These are phyloP conservation scores for Misopates orontium DNA, from an alignment of 257 asterid genomes.

Conservation along the genomic window DNA sequence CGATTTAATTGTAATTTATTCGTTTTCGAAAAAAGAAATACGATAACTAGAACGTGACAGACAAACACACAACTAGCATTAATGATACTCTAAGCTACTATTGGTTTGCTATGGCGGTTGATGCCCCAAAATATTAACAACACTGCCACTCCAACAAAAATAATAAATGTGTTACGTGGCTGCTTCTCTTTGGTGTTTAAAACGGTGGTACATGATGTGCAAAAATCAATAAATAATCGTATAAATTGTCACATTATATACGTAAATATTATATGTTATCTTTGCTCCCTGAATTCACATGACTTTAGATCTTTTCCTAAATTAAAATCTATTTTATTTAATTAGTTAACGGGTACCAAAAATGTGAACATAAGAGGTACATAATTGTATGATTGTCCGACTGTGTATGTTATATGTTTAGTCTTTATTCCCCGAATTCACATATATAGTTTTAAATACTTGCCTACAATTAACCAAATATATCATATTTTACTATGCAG, in stretches of 20 bases:
- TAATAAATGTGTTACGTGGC: constrained; percentile 44
- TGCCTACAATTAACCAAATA: neutral
- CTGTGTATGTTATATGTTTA: no score
- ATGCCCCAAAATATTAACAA: constrained; percentile 26
- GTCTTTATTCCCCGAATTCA: no score
- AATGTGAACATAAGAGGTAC: no score
- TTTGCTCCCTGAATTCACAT: neutral
- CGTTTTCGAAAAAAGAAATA: neutral
- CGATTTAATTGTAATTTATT: no score
- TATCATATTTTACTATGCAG: constrained; percentile 24
- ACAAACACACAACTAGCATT: constrained; percentile 21
- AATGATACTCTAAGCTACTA: constrained; percentile 28
- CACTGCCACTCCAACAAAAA: constrained; percentile 8
- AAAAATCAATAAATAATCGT: neutral
- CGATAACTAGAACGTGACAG: constrained; percentile 7
- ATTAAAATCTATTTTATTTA: neutral
- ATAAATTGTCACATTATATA: neutral
- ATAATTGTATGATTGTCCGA: no score
- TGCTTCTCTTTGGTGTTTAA: constrained; percentile 29
- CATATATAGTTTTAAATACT: no score
- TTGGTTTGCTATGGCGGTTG: constrained; percentile 59
- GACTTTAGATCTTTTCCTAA: no score
- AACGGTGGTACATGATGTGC: constrained; percentile 37
- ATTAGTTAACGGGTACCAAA: no score
- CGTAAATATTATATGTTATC: neutral